Evolutionary conservation across 2,329 filamentous ascomycete species (phyloP).

Genomic region (Botrytis elliptica): DNA sequence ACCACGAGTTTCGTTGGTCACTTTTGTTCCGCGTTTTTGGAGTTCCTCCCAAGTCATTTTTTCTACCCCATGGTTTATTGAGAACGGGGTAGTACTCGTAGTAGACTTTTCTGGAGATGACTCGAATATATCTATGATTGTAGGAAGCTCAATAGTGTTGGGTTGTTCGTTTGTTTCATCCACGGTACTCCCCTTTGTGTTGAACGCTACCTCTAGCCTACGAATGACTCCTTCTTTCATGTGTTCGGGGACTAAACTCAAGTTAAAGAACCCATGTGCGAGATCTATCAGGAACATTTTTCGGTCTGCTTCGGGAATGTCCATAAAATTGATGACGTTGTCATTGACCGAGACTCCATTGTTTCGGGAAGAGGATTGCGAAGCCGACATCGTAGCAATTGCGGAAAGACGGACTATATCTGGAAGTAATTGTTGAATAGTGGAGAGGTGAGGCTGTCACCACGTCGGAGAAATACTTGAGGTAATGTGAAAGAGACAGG

Average conservation of each 20-base stretch:
- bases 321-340: not conserved
- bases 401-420: not conserved
- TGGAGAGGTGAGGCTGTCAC: not conserved
- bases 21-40: not conserved
- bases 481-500: not conserved
- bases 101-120: not conserved
- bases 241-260: not conserved
- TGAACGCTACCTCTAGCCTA: not conserved
- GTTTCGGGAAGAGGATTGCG: not conserved
- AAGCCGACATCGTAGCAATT: not conserved
- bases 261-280: not conserved
- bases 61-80: rapidly evolving
- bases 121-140: not conserved
- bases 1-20: not conserved
- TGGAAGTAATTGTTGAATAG: not conserved
- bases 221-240: not conserved
- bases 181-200: not conserved
- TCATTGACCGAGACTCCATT: not conserved
- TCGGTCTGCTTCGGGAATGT: not conserved
- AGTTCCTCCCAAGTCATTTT: not conserved
- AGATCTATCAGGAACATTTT: not conserved
- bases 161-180: not conserved
- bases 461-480: not conserved
- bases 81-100: not conserved
- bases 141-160: not conserved